Evolutionary conservation across 495 filamentous ascomycete genomes (phyloP).

Genomic region (Penicillium silybi): DNA sequence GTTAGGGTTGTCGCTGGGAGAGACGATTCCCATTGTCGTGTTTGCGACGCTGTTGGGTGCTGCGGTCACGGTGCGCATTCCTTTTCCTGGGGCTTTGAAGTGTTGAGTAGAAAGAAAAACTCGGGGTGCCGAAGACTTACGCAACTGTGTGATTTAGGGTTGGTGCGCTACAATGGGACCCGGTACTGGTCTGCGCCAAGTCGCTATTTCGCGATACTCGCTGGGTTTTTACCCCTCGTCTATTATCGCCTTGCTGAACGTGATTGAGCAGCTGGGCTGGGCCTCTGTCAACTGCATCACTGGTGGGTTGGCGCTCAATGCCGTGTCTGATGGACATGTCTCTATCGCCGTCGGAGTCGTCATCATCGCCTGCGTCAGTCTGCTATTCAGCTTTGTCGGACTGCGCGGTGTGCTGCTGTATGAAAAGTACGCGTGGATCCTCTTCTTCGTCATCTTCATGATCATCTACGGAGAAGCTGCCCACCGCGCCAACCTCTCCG

Average conservation of each 20-base stretch:
- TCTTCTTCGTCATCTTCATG: constrained; percentile 55
- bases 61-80: constrained; percentile 42
- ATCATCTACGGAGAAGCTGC: constrained; percentile 53
- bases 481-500: constrained; percentile 40
- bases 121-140: not conserved
- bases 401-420: constrained; percentile 54
- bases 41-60: constrained; percentile 34
- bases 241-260: constrained; percentile 28
- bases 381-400: constrained; percentile 58
- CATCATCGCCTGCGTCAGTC: constrained; percentile 47
- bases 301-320: constrained; percentile 33
- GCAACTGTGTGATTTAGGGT: constrained; percentile 13
- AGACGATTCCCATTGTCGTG: constrained; percentile 34
- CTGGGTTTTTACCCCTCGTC: constrained; percentile 33
- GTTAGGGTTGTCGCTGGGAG: constrained; percentile 32
- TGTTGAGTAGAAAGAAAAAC: not conserved
- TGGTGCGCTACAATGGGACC: constrained; percentile 60
- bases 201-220: constrained; percentile 59
- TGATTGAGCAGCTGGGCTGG: constrained; percentile 32
- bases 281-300: constrained; percentile 38
- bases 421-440: constrained; percentile 58
- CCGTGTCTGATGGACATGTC: constrained; percentile 32
- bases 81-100: not conserved
- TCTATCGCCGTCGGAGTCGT: constrained; percentile 40
- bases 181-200: constrained; percentile 73